phyloP scores from a whole-genome alignment of 106 monocot genomes.

The Dioscorea dumetorum region DNA sequence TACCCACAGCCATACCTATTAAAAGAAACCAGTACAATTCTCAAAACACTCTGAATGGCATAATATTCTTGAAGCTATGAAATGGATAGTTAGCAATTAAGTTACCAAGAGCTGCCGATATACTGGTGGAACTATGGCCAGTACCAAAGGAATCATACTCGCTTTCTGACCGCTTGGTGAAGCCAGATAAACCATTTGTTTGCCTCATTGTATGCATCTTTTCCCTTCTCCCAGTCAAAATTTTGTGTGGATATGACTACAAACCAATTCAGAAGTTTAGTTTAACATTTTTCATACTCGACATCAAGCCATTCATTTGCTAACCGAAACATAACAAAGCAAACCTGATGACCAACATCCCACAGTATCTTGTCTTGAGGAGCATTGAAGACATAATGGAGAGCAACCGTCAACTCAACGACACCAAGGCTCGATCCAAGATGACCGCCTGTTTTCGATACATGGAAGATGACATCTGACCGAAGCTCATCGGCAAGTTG shows the following conservation, averaged over 20 bases:
- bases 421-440: constrained; percentile 93
- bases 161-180: constrained; percentile 89
- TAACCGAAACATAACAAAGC: not conserved
- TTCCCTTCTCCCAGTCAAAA: constrained; percentile 83
- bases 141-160: constrained; percentile 82
- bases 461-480: constrained; percentile 86
- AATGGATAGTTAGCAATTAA: not conserved
- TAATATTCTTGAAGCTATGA: not conserved
- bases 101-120: constrained; percentile 84
- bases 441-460: constrained; percentile 85
- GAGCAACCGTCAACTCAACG: constrained; percentile 77
- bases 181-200: constrained; percentile 82
- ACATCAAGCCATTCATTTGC: not conserved
- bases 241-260: constrained; percentile 96
- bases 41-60: too few species aligned
- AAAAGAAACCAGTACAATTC: not conserved
- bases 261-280: not conserved
- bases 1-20: constrained; percentile 89
- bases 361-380: constrained; percentile 88
- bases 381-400: constrained; percentile 82
- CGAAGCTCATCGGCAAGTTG: constrained; percentile 83
- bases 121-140: constrained; percentile 94
- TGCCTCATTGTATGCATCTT: constrained; percentile 87
- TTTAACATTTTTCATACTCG: not conserved
- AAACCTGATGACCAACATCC: constrained; percentile 97